A percentile compares a stretch with the other conserved stretches of the same genome.
Evolutionary conservation across 73 alveolate species (phyloP).

Genomic region (Tetrahymena elliotti): DNA sequence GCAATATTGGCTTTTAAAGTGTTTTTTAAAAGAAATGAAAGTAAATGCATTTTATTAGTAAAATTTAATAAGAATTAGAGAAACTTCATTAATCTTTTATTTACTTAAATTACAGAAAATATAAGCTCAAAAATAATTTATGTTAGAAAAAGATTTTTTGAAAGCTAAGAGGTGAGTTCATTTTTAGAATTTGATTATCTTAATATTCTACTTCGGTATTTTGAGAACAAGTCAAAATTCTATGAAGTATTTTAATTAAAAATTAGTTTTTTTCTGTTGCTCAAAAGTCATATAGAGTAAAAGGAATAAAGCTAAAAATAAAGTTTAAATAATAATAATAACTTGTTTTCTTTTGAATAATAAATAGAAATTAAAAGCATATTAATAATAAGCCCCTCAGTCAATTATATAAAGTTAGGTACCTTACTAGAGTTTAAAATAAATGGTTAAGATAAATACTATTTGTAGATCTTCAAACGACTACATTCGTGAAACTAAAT

Average conservation of each 20-base stretch:
- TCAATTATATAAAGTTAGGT: background rate
- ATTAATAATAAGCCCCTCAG: background rate
- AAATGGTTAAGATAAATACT: conserved; percentile 39
- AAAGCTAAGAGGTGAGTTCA: too few relatives aligned
- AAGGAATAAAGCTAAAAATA: background rate
- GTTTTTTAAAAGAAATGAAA: too few relatives aligned
- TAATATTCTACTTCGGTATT: background rate
- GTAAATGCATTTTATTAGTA: too few relatives aligned
- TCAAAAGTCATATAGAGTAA: background rate
- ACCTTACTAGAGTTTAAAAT: background rate
- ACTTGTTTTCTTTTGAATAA: background rate
- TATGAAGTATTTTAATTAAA: background rate
- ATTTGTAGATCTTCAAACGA: conserved; percentile 26
- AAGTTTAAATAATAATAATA: background rate
- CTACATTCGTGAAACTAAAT: conserved; percentile 15
- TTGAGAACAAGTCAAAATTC: background rate
- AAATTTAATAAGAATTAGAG: too few relatives aligned
- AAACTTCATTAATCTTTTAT: too few relatives aligned
- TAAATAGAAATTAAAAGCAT: background rate
- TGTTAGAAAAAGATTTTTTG: too few relatives aligned
- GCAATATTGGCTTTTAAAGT: too few relatives aligned
- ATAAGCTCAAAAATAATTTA: too few relatives aligned
- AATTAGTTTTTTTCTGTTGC: background rate
- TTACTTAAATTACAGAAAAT: too few relatives aligned
- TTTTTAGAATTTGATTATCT: too few relatives aligned